Conservation (phyloP, 805 yeast genomes). For the Barnettozyma californica region DNA sequence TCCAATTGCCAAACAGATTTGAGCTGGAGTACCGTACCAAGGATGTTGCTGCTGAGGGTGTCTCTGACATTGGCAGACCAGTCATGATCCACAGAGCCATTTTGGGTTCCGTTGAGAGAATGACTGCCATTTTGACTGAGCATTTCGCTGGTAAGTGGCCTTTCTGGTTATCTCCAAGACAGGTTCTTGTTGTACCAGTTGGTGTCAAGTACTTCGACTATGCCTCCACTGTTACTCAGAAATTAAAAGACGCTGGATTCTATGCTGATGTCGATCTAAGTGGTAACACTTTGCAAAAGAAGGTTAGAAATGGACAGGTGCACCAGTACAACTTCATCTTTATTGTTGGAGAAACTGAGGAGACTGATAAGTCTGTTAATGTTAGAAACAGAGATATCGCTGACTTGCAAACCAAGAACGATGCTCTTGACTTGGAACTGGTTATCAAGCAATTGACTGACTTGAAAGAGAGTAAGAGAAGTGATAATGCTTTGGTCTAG, state of each 20-base stretch:
- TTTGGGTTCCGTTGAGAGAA: conserved; percentile 96
- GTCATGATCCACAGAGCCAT: conserved; percentile 99
- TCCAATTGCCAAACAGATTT: conserved; percentile 95
- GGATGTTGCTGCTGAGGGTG: conserved; percentile 42
- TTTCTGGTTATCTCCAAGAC: conserved; percentile 99
- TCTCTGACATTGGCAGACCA: conserved; percentile 70
- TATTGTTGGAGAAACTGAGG: conserved; percentile 95
- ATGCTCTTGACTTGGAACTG: conserved; percentile 63
- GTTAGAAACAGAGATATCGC: conserved; percentile 95
- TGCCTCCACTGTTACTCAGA: conserved; percentile 74
- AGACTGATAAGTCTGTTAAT: conserved; percentile 73
- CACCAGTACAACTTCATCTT: conserved; percentile 93
- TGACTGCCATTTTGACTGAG: conserved; percentile 97
- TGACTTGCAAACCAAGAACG: conserved; percentile 90
- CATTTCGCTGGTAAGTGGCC: conserved; percentile 99
- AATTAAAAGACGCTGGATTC: conserved; percentile 67
- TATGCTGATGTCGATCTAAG: conserved; percentile 89
- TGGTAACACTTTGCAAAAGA: conserved; percentile 97
- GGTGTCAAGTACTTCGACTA: conserved; percentile 90
- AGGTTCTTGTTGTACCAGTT: conserved; percentile 92
- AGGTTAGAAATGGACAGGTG: conserved; percentile 94
- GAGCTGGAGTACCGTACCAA: conserved; percentile 81
- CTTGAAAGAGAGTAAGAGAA: conserved; percentile 71
- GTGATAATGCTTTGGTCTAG: conserved; percentile 46
- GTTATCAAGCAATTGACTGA: conserved; percentile 64